Evolutionary conservation across 129 eudicot genomes (phyloP), one percentile per base, ranked within the genome.

Genomic region (Pittosporum tobira): DNA sequence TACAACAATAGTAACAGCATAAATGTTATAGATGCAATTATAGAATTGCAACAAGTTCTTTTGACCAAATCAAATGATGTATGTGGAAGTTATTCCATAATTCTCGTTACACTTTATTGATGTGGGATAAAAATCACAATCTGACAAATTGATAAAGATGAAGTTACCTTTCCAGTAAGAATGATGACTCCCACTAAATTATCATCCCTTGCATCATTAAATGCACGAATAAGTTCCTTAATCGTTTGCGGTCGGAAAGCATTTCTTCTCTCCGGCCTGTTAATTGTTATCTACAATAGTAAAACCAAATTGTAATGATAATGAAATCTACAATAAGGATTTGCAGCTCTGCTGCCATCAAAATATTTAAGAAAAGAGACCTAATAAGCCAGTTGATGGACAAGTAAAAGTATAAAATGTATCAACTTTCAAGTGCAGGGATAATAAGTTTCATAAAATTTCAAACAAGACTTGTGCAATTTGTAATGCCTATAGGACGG

Each of bases 151-250:
- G 43, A 27, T 14, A 27, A 5, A 27, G 9, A n/a, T n/a, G 47
- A 34, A 12, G 3, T 38, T 78, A 91, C 99, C 88, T 81, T 81
- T 37, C 99, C 99, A 0, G 99, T 91, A 69, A 91, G 86, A 81
- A 91, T 91, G 69, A 91, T 91, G 40, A 91, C 96, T 57, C 99
- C 96, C 29, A 91, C 70, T 0, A 78, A 64, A 66, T 79, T 81
- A 71, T 91, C 99, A 65, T 91, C 99, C 67, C 99, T 81, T 22
- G 99, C 99, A 76, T 91, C 99, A 47, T 81, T 77, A 66, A 87
- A 86, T n/a, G 99, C 99, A 0, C 90, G 85, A 46, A 87, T 91
- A 21, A 91, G 91, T 78, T 91, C 96, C 83, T 91, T 91, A 38
- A 91, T 62, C 40, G 98, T 91, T 13, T 74, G 87, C 2, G 98